Evolutionary conservation across 495 filamentous ascomycete species (phyloP).

Genomic region (Neurospora sp.): DNA sequence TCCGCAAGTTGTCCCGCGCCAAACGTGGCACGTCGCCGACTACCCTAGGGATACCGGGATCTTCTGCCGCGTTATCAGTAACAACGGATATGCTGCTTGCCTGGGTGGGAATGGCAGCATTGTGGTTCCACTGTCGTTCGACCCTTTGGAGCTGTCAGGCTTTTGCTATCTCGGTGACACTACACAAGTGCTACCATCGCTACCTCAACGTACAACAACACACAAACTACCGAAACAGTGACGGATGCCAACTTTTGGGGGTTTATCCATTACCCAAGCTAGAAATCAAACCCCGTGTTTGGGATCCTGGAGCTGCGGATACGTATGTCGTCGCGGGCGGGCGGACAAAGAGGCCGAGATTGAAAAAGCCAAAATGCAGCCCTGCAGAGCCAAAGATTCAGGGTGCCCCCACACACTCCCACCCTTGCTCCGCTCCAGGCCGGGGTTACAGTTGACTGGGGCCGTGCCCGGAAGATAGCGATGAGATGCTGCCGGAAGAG

Average conservation of each 20-base stretch:
- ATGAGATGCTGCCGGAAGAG: neutral
- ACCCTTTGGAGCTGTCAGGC: neutral
- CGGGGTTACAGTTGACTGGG: neutral
- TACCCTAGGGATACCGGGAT: neutral
- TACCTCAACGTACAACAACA: neutral
- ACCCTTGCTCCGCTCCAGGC: neutral
- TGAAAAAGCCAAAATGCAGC: slow-evolving; percentile 1
- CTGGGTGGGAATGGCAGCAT: neutral
- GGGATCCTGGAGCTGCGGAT: neutral
- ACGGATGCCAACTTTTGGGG: neutral
- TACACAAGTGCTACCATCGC: neutral
- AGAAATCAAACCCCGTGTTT: neutral
- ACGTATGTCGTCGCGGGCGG: neutral
- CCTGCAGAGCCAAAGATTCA: slow-evolving; percentile 4
- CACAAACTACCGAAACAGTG: neutral
- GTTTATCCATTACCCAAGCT: neutral
- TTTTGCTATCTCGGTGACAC: neutral
- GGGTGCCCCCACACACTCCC: neutral
- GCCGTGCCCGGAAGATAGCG: neutral
- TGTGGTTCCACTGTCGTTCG: neutral
- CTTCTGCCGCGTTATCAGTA: neutral
- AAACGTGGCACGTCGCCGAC: neutral
- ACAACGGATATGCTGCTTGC: neutral
- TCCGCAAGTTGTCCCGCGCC: neutral
- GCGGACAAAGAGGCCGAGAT: neutral